Conservation (phyloP, 768 basidiomycete genomes). For the Omphalotus guepiniiformis region DNA sequence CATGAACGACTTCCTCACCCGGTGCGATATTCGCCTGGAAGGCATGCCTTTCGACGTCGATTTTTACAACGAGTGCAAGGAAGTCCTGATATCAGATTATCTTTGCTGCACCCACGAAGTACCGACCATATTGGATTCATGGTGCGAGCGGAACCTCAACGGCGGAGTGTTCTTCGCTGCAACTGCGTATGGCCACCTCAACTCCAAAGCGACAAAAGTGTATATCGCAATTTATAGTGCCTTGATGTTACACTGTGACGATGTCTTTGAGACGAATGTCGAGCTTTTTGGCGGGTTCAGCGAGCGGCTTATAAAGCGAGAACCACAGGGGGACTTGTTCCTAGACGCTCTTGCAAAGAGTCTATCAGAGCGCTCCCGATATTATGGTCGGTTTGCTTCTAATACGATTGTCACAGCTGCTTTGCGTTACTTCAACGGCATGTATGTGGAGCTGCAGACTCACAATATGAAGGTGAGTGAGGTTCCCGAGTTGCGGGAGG, state of each 20-base stretch:
- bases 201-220: constrained; percentile 22
- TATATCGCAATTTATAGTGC: constrained; percentile 38
- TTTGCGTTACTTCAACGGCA: constrained; percentile 30
- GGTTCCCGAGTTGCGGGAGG: no score
- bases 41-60: no score
- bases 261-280: constrained; percentile 22
- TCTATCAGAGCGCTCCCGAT: constrained; percentile 22
- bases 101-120: no score
- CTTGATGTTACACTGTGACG: constrained; percentile 32
- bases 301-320: constrained; percentile 19
- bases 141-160: no score
- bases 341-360: constrained; percentile 31
- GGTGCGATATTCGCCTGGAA: no score
- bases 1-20: no score
- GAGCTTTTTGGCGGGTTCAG: constrained; percentile 29
- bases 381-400: constrained; percentile 26
- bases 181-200: constrained; percentile 26
- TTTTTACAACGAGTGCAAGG: no score
- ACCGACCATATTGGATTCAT: no score
- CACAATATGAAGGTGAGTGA: constrained; percentile 22
- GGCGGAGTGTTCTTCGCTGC: constrained; percentile 25
- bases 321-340: constrained; percentile 24
- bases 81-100: no score
- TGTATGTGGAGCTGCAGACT: constrained; percentile 28
- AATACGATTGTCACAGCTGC: constrained; percentile 33